A percentile compares a stretch with the other conserved stretches of the same genome.
Conservation (phyloP, 108 stramenopile species). For the Nitzschia palea region DNA sequence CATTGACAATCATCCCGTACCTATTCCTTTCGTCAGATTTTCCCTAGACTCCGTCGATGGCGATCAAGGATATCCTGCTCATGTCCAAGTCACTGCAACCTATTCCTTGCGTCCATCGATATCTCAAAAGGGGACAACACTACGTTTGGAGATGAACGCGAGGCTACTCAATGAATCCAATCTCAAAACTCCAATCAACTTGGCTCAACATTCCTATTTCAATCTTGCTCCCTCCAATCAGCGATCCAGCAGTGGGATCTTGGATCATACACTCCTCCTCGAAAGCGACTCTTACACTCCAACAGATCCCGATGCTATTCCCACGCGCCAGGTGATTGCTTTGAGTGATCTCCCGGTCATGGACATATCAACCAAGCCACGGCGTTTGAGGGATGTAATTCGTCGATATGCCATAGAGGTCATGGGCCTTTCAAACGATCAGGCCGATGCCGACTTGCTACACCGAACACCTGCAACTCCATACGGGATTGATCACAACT, state of each 20-base stretch:
- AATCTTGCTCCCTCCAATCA: conserved; percentile 57
- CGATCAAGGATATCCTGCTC: conserved; percentile 85
- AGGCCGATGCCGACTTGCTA: conserved; percentile 24
- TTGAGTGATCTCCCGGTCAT: conserved; percentile 54
- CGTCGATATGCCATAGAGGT: conserved; percentile 33
- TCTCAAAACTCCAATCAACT: conserved; percentile 66
- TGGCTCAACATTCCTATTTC: conserved; percentile 88
- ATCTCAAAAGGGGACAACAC: conserved; percentile 16
- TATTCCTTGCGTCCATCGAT: conserved; percentile 52
- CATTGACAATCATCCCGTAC: conserved; percentile 14
- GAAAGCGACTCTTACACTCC: conserved; percentile 66
- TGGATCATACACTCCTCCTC: conserved; percentile 65
- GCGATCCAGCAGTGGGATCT: conserved; percentile 36
- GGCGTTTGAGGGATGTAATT: conserved; percentile 49
- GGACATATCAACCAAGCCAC: conserved; percentile 47
- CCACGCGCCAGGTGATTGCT: conserved; percentile 57
- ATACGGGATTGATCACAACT: conserved; percentile 88
- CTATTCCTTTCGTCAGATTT: conserved; percentile 47
- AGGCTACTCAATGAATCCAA: conserved; percentile 36
- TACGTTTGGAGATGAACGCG: conserved; percentile 57
- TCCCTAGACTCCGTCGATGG: conserved; percentile 59
- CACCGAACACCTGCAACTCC: conserved; percentile 26
- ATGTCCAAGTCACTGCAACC: conserved; percentile 51
- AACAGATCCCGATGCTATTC: conserved; percentile 56
- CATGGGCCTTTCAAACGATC: conserved; percentile 15